phyloP scores from a whole-genome alignment of 139 green algal genomes.

The Tetraselmis chui region DNA sequence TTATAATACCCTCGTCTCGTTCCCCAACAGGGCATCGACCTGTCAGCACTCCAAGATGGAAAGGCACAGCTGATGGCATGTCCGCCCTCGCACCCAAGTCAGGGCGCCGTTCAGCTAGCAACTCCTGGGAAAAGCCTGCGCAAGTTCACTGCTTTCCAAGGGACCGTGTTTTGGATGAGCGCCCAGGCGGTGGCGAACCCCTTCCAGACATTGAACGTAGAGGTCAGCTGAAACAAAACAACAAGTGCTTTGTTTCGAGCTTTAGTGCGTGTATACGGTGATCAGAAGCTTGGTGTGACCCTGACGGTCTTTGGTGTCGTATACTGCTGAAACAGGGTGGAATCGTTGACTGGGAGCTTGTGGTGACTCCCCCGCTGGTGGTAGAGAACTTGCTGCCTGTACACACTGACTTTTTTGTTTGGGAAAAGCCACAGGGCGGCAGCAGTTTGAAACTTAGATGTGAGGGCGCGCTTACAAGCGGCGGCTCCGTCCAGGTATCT shows the following conservation, averaged over 20 bases:
- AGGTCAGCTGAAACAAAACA: no score
- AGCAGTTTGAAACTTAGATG: background rate
- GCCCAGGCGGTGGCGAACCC: background rate
- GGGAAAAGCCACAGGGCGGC: conserved; percentile 15
- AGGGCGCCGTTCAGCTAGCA: background rate
- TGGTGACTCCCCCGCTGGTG: conserved; percentile 53
- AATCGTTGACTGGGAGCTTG: conserved; percentile 69
- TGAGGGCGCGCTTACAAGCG: background rate
- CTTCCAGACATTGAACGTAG: no score
- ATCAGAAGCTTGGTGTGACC: no score
- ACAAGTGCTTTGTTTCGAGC: no score
- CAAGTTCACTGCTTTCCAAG: background rate
- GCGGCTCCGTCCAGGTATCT: background rate
- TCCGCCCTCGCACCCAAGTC: background rate
- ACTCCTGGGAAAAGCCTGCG: background rate
- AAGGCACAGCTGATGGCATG: background rate
- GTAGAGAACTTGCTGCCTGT: conserved; percentile 76
- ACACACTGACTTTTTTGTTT: conserved; percentile 27
- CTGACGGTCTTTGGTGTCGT: no score
- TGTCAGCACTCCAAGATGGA: background rate
- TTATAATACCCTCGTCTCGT: background rate
- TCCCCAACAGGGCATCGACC: background rate
- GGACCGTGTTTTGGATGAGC: background rate
- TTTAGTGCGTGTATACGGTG: no score
- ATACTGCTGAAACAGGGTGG: no score